These are phyloP conservation scores for Moesziomyces aphidis DNA, from an alignment of 1,284 basidiomycete genomes.

Conservation along the genomic window DNA sequence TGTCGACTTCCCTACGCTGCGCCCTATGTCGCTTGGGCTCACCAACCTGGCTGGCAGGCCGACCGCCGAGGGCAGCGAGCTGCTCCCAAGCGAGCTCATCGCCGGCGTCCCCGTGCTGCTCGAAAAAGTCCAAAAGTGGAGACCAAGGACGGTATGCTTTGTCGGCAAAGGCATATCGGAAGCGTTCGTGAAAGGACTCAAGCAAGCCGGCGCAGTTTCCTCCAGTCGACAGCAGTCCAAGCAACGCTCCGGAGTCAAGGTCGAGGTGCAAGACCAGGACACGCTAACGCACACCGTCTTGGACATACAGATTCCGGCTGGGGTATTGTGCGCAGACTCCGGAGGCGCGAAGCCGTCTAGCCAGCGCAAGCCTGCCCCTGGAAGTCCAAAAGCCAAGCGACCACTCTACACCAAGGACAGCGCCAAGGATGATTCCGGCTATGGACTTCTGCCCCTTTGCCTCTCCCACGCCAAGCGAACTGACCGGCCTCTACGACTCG, in stretches of 20 bases:
- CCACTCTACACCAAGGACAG: constrained; percentile 40
- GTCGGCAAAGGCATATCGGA: constrained; percentile 51
- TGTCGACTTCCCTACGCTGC: constrained; percentile 25
- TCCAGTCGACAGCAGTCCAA: too few relatives aligned
- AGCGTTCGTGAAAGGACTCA: constrained; percentile 36
- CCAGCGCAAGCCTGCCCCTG: not conserved
- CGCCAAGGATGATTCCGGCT: constrained; percentile 38
- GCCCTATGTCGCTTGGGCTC: constrained; percentile 33
- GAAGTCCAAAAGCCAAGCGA: constrained; percentile 8
- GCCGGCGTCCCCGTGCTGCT: constrained; percentile 42
- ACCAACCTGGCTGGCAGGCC: constrained; percentile 44
- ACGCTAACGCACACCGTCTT: not conserved
- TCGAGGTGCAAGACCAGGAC: not conserved
- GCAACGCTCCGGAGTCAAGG: not conserved
- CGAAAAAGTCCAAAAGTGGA: constrained; percentile 31
- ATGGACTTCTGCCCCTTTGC: constrained; percentile 39
- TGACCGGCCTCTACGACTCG: not conserved
- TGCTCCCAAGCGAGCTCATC: constrained; percentile 38
- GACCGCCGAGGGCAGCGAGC: constrained; percentile 45
- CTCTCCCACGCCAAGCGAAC: constrained; percentile 9
- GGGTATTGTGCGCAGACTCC: constrained; percentile 11
- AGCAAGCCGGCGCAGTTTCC: constrained; percentile 27
- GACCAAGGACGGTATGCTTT: constrained; percentile 39
- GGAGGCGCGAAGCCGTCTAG: not conserved
- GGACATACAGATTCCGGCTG: not conserved